Conservation (phyloP, 1,284 basidiomycete genomes). For the Hemileccinum hortonii region DNA sequence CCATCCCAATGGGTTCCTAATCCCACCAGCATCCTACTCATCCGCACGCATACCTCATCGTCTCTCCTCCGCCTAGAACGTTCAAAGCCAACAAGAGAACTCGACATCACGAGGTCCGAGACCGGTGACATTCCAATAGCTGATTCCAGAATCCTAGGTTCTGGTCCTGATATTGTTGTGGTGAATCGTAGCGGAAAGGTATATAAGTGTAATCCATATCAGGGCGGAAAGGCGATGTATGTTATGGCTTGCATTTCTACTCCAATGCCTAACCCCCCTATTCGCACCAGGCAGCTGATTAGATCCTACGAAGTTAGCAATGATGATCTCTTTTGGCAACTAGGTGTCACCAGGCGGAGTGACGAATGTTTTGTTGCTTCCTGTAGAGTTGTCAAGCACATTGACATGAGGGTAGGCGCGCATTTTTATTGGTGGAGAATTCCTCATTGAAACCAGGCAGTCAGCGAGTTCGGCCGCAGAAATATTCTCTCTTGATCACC, state of each 20-base stretch:
- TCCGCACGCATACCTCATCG: slow-evolving; percentile 32
- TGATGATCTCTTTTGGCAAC: slow-evolving; percentile 30
- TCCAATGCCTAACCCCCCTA: slow-evolving; percentile 19
- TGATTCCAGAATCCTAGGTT: slow-evolving; percentile 43
- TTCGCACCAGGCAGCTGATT: slow-evolving; percentile 23
- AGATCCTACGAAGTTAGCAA: slow-evolving; percentile 18
- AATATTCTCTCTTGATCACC: slow-evolving; percentile 37
- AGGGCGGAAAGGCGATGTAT: slow-evolving; percentile 34
- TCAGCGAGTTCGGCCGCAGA: slow-evolving; percentile 23
- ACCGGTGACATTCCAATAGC: slow-evolving; percentile 41
- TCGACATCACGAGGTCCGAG: slow-evolving; percentile 40
- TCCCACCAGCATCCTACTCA: slow-evolving; percentile 27
- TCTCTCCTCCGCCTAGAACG: slow-evolving; percentile 27
- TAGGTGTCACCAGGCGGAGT: slow-evolving; percentile 23
- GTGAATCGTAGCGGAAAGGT: slow-evolving; percentile 49
- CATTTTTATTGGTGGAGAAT: neutral
- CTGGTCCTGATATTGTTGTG: slow-evolving; percentile 34
- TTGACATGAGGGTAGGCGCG: slow-evolving; percentile 52
- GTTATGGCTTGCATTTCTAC: slow-evolving; percentile 21
- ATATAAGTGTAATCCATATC: slow-evolving; percentile 37
- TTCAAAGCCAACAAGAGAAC: slow-evolving; percentile 30
- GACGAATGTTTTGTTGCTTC: slow-evolving; percentile 36
- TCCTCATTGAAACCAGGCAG: slow-evolving; percentile 21
- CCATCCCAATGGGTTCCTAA: slow-evolving; percentile 23
- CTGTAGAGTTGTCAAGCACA: slow-evolving; percentile 31